A percentile compares a stretch with the other conserved stretches of the same genome.
These are phyloP conservation scores for Monilinia laxa DNA, from an alignment of 2,329 filamentous ascomycete genomes.

Conservation along the genomic window DNA sequence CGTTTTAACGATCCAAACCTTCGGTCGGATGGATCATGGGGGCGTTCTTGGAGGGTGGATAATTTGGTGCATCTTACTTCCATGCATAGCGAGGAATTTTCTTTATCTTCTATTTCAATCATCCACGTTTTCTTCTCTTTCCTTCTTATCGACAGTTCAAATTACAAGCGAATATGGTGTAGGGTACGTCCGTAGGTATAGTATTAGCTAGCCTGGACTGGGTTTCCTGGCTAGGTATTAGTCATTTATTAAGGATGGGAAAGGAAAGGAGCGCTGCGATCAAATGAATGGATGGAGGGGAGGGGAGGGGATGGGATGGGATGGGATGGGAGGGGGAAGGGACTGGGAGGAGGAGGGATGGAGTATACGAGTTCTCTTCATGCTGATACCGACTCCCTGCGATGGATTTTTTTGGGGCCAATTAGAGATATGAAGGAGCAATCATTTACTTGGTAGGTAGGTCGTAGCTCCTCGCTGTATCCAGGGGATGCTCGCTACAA, in stretches of 20 bases:
- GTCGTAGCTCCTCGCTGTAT: not conserved
- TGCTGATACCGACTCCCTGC: not conserved
- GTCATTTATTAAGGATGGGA: not conserved
- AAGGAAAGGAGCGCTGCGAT: not conserved
- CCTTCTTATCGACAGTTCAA: not conserved
- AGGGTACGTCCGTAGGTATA: not conserved
- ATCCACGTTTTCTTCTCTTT: too few species aligned
- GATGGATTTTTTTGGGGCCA: not conserved
- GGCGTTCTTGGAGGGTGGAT: slow-evolving; percentile 9
- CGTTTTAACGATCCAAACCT: not conserved
- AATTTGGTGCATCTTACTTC: slow-evolving; percentile 8
- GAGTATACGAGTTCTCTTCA: not conserved
- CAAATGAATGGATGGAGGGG: not conserved
- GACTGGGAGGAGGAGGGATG: not conserved
- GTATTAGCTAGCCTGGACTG: not conserved
- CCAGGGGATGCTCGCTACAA: not conserved
- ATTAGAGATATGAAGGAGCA: not conserved
- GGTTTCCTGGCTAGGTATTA: not conserved
- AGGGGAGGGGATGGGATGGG: not conserved
- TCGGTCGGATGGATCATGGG: not conserved
- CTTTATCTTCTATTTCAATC: too few species aligned
- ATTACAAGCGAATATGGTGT: slow-evolving; percentile 1
- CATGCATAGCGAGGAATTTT: slow-evolving; percentile 27
- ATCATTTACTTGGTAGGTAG: not conserved
- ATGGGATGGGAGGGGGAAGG: not conserved